phyloP scores from a whole-genome alignment of 192 early-diverging fungal genomes.

The Podila verticillata region DNA sequence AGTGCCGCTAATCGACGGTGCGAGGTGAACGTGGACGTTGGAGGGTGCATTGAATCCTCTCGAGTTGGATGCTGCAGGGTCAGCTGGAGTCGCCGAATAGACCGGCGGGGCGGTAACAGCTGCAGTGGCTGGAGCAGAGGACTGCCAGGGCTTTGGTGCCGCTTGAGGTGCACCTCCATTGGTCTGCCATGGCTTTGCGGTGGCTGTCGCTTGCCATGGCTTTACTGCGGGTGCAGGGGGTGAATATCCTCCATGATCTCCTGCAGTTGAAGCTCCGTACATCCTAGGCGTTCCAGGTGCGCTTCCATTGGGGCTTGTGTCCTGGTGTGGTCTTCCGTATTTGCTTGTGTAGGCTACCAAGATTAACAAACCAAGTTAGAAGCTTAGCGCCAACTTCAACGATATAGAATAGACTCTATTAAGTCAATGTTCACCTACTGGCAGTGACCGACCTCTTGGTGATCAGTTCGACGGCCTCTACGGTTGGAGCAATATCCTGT shows the following conservation, averaged over 20 bases:
- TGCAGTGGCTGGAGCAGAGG: not conserved
- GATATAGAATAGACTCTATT: too few species aligned
- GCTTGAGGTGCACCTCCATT: not conserved
- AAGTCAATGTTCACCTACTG: conserved; percentile 10
- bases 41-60: conserved; percentile 8
- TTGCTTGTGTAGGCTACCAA: conserved; percentile 31
- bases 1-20: conserved; percentile 27
- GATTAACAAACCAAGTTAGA: not conserved
- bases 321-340: conserved; percentile 17
- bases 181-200: conserved; percentile 42
- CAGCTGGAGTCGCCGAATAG: conserved; percentile 9
- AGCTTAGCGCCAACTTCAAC: not conserved
- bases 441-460: conserved; percentile 43
- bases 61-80: not conserved
- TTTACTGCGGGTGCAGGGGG: conserved; percentile 14
- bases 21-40: conserved; percentile 26
- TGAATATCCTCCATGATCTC: conserved; percentile 8
- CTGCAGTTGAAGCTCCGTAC: not conserved
- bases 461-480: conserved; percentile 45
- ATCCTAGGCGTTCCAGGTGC: conserved; percentile 6
- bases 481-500: conserved; percentile 32
- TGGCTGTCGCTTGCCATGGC: conserved; percentile 24
- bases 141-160: conserved; percentile 13
- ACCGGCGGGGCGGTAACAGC: conserved; percentile 28
- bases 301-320: not conserved